These are phyloP conservation scores for Fusarium xylarioides DNA, from an alignment of 2,329 filamentous ascomycete genomes.

Conservation along the genomic window DNA sequence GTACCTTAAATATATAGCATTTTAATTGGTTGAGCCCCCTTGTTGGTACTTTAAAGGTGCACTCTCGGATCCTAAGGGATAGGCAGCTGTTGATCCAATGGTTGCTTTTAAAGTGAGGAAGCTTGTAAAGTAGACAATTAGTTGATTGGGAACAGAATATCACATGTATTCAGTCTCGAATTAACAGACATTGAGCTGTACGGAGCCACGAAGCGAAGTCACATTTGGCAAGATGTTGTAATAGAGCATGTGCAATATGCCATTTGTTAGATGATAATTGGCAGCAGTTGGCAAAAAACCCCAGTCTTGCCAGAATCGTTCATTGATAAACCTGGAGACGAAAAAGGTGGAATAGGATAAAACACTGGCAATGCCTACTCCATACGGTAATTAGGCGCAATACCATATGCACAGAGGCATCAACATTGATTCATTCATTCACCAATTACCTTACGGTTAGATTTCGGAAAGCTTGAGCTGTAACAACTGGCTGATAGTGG, in stretches of 20 bases:
- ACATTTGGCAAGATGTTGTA: neutral
- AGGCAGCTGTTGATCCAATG: slow-evolving; percentile 3
- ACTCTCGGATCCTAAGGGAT: too few relatives aligned
- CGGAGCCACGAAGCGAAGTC: neutral
- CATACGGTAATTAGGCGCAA: neutral
- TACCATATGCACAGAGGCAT: neutral
- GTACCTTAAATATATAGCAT: too few relatives aligned
- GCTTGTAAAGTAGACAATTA: slow-evolving; percentile 23
- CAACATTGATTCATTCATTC: neutral
- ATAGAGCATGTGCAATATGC: neutral
- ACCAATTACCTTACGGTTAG: neutral
- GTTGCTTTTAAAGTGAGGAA: slow-evolving; percentile 1
- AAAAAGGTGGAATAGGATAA: neutral
- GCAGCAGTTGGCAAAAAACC: neutral
- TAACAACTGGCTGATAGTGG: neutral
- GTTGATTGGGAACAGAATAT: neutral
- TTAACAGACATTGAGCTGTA: neutral
- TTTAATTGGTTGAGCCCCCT: too few relatives aligned
- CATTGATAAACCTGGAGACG: neutral
- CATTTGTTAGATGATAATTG: neutral
- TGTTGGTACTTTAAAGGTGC: too few relatives aligned
- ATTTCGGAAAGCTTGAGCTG: neutral
- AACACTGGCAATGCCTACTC: neutral
- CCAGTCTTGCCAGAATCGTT: neutral
- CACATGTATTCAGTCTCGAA: neutral